Percentiles rank a stretch among this genome's conserved stretches.
Evolutionary conservation across 768 basidiomycete species (phyloP).

Genomic region (Calvatia gigantea): DNA sequence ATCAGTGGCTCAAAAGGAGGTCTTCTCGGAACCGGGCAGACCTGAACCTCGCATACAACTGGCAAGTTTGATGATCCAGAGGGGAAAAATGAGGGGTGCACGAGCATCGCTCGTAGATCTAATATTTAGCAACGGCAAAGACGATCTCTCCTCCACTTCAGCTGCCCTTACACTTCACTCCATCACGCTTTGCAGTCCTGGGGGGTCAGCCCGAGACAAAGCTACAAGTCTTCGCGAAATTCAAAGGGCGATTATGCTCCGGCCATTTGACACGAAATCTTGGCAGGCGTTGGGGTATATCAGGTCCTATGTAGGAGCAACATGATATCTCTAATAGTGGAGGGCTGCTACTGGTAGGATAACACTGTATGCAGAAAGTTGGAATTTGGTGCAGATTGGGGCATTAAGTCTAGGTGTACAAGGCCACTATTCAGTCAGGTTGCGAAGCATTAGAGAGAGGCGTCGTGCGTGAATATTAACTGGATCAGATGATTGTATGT

Average conservation of each 20-base stretch:
- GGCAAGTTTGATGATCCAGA: conserved; percentile 52
- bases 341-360: background rate
- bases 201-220: conserved; percentile 13
- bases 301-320: conserved; percentile 20
- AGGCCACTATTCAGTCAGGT: conserved; percentile 1
- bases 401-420: conserved; percentile 9
- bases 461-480: conserved; percentile 44
- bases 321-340: background rate
- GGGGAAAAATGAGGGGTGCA: conserved; percentile 36
- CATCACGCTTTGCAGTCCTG: conserved; percentile 32
- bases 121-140: conserved; percentile 15
- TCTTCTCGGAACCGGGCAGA: conserved; percentile 54
- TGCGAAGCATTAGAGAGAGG: conserved; percentile 39
- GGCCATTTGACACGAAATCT: conserved; percentile 45
- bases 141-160: conserved; percentile 33
- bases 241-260: conserved; percentile 62
- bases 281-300: conserved; percentile 66
- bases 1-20: conserved; percentile 50
- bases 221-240: conserved; percentile 39
- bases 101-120: conserved; percentile 41
- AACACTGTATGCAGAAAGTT: background rate
- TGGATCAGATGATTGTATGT: conserved; percentile 31
- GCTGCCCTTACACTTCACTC: conserved; percentile 49
- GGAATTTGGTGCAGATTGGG: conserved; percentile 10
- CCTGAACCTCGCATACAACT: conserved; percentile 48